A percentile compares a stretch with the other conserved stretches of the same genome.
Conservation (phyloP, 768 basidiomycete genomes). For the Boletus barrowsii region DNA sequence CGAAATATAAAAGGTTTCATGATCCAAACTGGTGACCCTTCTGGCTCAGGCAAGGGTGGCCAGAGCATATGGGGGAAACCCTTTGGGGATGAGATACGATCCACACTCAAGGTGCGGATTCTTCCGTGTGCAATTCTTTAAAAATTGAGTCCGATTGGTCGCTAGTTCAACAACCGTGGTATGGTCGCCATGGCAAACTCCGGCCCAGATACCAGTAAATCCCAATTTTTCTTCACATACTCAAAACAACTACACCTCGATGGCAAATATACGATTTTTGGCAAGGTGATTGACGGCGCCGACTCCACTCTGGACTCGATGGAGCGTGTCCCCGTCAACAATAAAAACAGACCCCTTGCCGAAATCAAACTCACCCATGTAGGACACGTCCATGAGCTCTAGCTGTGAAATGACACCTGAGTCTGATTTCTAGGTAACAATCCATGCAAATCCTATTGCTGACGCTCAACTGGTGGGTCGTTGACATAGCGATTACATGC, state of each 20-base stretch:
- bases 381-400: slow-evolving; percentile 26
- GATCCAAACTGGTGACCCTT: slow-evolving; percentile 89
- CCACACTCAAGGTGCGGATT: slow-evolving; percentile 79
- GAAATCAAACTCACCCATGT: slow-evolving; percentile 85
- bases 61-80: slow-evolving; percentile 95
- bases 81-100: slow-evolving; percentile 88
- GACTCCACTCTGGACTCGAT: slow-evolving; percentile 93
- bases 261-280: slow-evolving; percentile 91
- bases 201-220: slow-evolving; percentile 91
- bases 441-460: slow-evolving; percentile 95
- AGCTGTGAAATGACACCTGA: not conserved
- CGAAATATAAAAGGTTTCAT: slow-evolving; percentile 97
- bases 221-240: slow-evolving; percentile 87
- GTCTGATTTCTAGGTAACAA: slow-evolving; percentile 55
- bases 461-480: slow-evolving; percentile 48
- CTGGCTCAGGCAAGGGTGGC: slow-evolving; percentile 91
- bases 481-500: slow-evolving; percentile 17
- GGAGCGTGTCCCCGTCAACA: slow-evolving; percentile 87
- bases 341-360: slow-evolving; percentile 82
- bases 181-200: slow-evolving; percentile 98
- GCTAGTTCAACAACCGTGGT: slow-evolving; percentile 90
- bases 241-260: slow-evolving; percentile 93
- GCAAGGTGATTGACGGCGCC: slow-evolving; percentile 97
- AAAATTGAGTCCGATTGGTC: not conserved
- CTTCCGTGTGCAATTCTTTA: not conserved